These are phyloP conservation scores for Coemansia sp. DNA, from an alignment of 192 early-diverging fungal species.

Conservation along the genomic window DNA sequence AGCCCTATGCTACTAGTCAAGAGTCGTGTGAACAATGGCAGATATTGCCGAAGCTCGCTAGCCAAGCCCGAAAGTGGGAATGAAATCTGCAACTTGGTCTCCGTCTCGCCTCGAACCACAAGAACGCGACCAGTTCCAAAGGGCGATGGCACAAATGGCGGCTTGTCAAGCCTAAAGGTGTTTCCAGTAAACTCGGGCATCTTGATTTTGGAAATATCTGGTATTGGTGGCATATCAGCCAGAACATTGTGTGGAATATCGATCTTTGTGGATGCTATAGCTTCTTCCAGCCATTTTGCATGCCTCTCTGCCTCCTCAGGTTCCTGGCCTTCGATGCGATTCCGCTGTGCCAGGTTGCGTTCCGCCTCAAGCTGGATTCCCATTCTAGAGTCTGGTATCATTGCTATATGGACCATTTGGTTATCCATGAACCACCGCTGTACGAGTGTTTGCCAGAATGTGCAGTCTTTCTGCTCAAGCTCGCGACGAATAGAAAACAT, in stretches of 20 bases:
- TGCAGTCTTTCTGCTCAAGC: slow-evolving; percentile 25
- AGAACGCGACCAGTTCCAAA: slow-evolving; percentile 46
- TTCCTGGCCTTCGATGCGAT: slow-evolving; percentile 32
- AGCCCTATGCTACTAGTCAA: slow-evolving; percentile 26
- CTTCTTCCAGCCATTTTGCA: slow-evolving; percentile 48
- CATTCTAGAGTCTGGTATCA: slow-evolving; percentile 44
- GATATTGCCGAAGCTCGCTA: slow-evolving; percentile 34
- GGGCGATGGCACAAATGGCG: slow-evolving; percentile 14
- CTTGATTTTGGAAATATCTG: slow-evolving; percentile 55
- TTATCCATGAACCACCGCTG: slow-evolving; percentile 45
- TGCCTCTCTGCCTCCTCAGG: slow-evolving; percentile 22
- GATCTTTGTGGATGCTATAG: slow-evolving; percentile 32
- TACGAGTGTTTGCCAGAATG: slow-evolving; percentile 40
- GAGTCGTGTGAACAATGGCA: slow-evolving; percentile 38
- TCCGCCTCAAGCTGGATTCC: slow-evolving; percentile 50
- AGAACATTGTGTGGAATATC: slow-evolving; percentile 61
- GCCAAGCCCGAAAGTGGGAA: slow-evolving; percentile 36
- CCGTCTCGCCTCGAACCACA: slow-evolving; percentile 13
- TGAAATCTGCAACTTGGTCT: slow-evolving; percentile 40
- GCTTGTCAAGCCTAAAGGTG: slow-evolving; percentile 18
- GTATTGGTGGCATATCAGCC: slow-evolving; percentile 65
- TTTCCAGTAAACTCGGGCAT: slow-evolving; percentile 22
- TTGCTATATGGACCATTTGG: slow-evolving; percentile 37
- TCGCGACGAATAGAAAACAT: slow-evolving; percentile 55
- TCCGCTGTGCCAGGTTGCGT: slow-evolving; percentile 45